phyloP scores from a whole-genome alignment of 2,329 filamentous ascomycete species.

The Trichoderma atroviride region DNA sequence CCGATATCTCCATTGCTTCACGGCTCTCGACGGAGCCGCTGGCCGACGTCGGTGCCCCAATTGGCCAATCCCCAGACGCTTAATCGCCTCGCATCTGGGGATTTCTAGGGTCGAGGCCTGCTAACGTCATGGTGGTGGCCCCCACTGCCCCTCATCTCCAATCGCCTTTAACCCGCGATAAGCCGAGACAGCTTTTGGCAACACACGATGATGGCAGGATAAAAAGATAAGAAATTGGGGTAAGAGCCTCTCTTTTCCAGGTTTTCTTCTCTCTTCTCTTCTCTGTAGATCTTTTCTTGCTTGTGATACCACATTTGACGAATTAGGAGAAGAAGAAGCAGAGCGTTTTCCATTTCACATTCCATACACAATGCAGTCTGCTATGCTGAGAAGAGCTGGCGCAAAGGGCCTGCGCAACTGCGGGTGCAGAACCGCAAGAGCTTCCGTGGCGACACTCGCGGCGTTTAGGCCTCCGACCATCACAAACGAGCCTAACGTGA shows the following conservation, averaged over 20 bases:
- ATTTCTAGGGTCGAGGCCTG: neutral
- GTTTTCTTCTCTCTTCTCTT: neutral
- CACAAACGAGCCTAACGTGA: slow-evolving; percentile 92
- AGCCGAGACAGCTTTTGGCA: slow-evolving; percentile 20
- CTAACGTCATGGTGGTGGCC: slow-evolving; percentile 20
- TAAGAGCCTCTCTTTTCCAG: neutral
- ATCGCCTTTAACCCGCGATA: slow-evolving; percentile 28
- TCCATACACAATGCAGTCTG: slow-evolving; percentile 39
- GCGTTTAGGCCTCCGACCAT: slow-evolving; percentile 86
- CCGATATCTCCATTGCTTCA: neutral
- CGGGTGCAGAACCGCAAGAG: slow-evolving; percentile 36
- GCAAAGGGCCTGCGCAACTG: slow-evolving; percentile 38
- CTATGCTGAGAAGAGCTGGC: slow-evolving; percentile 40
- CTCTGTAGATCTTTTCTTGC: neutral
- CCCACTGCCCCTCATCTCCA: slow-evolving; percentile 19
- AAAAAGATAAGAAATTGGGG: neutral
- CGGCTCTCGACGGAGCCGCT: slow-evolving; percentile 15
- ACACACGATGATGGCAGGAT: neutral
- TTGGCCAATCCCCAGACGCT: slow-evolving; percentile 15
- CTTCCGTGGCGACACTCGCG: slow-evolving; percentile 64
- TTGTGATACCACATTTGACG: neutral
- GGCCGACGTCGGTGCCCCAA: slow-evolving; percentile 9
- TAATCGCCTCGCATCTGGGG: slow-evolving; percentile 5
- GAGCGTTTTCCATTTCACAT: neutral
- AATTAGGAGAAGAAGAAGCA: neutral